These are phyloP conservation scores for Nigrograna mackinnonii DNA, from an alignment of 2,329 filamentous ascomycete genomes.

Conservation along the genomic window DNA sequence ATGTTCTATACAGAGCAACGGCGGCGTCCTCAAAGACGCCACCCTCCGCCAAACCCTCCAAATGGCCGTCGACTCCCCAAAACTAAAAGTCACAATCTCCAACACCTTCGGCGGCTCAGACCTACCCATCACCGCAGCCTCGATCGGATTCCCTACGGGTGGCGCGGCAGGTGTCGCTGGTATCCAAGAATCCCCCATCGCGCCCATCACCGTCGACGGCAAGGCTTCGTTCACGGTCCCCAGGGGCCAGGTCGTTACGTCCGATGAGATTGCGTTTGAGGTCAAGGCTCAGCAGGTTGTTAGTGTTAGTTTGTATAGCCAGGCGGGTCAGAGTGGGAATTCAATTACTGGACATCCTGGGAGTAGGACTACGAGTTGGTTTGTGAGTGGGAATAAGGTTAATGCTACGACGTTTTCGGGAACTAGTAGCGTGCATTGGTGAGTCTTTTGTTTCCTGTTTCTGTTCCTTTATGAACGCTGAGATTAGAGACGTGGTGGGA, in stretches of 20 bases:
- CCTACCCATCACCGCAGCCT: conserved; percentile 60
- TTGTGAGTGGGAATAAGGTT: conserved; percentile 59
- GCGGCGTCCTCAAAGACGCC: conserved; percentile 59
- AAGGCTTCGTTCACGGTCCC: conserved; percentile 55
- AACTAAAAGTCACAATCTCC: conserved; percentile 63
- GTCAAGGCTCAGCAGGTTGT: conserved; percentile 52
- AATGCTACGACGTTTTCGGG: conserved; percentile 51
- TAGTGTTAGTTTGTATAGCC: conserved; percentile 60
- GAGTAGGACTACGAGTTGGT: conserved; percentile 64
- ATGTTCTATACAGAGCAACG: conserved; percentile 6
- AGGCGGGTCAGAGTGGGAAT: conserved; percentile 57
- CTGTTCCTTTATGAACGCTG: no score
- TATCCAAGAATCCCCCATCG: conserved; percentile 56
- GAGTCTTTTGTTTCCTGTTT: conserved; percentile 3
- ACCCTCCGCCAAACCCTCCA: conserved; percentile 68
- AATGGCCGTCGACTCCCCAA: conserved; percentile 56
- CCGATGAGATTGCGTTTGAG: conserved; percentile 61
- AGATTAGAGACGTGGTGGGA: no score
- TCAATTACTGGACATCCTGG: conserved; percentile 66
- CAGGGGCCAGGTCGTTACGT: conserved; percentile 58
- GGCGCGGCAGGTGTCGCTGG: conserved; percentile 55
- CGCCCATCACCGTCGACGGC: conserved; percentile 60
- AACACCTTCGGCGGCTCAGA: conserved; percentile 65
- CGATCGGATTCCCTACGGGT: conserved; percentile 57
- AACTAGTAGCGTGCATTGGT: conserved; percentile 46